Conservation (phyloP, 1,139 yeast species). For the Taiozyma sp. region DNA sequence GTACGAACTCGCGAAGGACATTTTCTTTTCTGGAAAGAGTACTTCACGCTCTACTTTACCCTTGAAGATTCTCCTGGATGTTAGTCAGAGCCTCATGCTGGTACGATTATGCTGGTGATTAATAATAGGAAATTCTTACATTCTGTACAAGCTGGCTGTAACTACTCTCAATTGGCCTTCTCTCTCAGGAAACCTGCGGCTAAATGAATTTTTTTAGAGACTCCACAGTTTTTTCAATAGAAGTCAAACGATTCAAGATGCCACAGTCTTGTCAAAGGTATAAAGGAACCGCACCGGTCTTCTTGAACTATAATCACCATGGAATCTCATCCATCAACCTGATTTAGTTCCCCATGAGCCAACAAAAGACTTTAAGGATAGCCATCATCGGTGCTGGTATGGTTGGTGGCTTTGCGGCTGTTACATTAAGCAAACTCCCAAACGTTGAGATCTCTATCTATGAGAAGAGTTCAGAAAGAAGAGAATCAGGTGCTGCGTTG, state of each 20-base stretch:
- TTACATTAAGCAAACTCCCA: constrained; percentile 8
- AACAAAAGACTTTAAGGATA: constrained; percentile 5
- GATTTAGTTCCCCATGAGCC: constrained; percentile 1
- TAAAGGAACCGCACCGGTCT: background rate
- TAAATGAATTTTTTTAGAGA: background rate
- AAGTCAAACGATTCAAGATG: background rate
- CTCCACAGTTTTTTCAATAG: background rate
- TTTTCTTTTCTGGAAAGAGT: too few relatives aligned
- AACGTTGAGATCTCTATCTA: constrained; percentile 9
- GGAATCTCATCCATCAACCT: background rate
- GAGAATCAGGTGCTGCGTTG: constrained; percentile 15
- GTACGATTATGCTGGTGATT: too few relatives aligned
- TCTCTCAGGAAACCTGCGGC: too few relatives aligned
- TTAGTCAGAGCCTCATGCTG: too few relatives aligned
- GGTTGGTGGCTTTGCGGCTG: constrained; percentile 14
- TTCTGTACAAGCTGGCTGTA: too few relatives aligned
- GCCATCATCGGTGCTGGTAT: constrained; percentile 12
- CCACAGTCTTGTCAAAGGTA: background rate
- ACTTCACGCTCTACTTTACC: too few relatives aligned
- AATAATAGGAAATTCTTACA: too few relatives aligned
- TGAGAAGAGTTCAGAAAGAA: constrained; percentile 8
- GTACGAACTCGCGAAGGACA: too few relatives aligned
- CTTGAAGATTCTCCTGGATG: too few relatives aligned
- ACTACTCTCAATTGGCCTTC: too few relatives aligned
- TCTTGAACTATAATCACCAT: background rate